Base-by-base conservation (phyloP, 2,329 filamentous ascomycete species). In the Trichophyton simii region DNA sequence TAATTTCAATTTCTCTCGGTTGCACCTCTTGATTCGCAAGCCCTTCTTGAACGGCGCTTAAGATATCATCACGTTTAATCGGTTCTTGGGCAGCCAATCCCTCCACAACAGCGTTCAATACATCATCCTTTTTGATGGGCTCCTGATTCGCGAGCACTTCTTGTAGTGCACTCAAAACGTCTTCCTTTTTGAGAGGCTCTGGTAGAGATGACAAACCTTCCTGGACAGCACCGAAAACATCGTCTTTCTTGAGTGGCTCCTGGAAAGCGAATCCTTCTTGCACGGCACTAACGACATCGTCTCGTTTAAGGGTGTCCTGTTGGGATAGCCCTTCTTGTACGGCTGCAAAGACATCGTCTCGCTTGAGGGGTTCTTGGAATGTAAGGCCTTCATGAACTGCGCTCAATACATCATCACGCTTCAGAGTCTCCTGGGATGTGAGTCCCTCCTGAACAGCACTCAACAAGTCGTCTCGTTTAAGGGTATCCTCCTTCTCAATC, bases 341-440 rank as follows among this genome's bases (percentile, higher is more conserved):
- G 59, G 68, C 62, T 15, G 18, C 60, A 28, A 66, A 58, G 9
- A 71, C 67, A 63, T 70, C 69, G 13, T 67, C 65, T 28, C 63
- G 60, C 28, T 54, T 60, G 20, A 64, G n/a, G 4, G 59, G 48
- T 48, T 63, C 62, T 48, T 67, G 95, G 61, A 85, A 88, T 70
- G 96, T 91, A 84, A 91, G 95, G 0, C 91, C 91, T 67, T 95
- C 90, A 66, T 86, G 86, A 15, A 97, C 87, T 3, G 91, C 91
- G 22, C 87, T 46, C n/a, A 46, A 22, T n/a, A 46, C 44, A 48
- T 48, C 44, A 22, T 91, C 87, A 28, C 85, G 73, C 11, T 75
- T 75, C 68, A 59, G 65, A 63, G 71, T 62, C 18, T 73, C 71
- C 41, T 79, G 75, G 25, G 69, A 69, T 58, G 64, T 67, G 31